Evolutionary conservation across 106 monocot genomes (phyloP), one percentile per base, ranked within the genome.

Genomic region (Dendrobium chrysotoxum): DNA sequence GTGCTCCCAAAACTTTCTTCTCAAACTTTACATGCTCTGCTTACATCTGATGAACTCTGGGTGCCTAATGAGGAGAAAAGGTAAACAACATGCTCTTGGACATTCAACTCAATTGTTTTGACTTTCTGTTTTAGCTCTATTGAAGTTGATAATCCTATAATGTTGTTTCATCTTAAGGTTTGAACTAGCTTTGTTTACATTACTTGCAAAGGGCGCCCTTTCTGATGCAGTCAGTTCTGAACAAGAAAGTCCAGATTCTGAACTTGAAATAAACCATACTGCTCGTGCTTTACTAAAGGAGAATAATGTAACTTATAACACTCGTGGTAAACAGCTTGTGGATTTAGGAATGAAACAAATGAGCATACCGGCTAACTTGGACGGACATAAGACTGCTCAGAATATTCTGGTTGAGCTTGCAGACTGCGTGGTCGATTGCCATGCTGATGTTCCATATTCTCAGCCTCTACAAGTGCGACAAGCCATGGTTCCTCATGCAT

Each of bases 11-110:
- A 89, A 83, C 92, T 99, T 81, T 99, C 98, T 76, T 89, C 90
- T 80, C 98, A 95, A 88, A 99, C 98, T 65, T 80, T 99, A 81
- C 93, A 91, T 84, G 87, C 93, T 38, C 82, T 99, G 40, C 88
- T 99, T 79, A 99, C 93, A 78, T 99, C 98, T 72, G 95, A 95
- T 81, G 95, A 89, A 81, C 88, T 99, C 3, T 99, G 98, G 98
- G 95, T 99, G 54, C 91, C 91, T 78, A 95, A 87, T 85, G 98
- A 99, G 83, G 98, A 99, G 87, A 95, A 93, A 88, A 70, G 98
- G 98, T 99, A 87, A 46, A 4, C n/a, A 44, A 68, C 38, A 9
- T 25, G 23, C 47, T 46, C 76, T 76, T 58, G 53, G 9, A 16
- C 46, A 8, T 80, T 26, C 75, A 31, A 47, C 75, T 77, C 39